Base-by-base conservation (phyloP, 805 yeast genomes). In the Starmerella apis region DNA sequence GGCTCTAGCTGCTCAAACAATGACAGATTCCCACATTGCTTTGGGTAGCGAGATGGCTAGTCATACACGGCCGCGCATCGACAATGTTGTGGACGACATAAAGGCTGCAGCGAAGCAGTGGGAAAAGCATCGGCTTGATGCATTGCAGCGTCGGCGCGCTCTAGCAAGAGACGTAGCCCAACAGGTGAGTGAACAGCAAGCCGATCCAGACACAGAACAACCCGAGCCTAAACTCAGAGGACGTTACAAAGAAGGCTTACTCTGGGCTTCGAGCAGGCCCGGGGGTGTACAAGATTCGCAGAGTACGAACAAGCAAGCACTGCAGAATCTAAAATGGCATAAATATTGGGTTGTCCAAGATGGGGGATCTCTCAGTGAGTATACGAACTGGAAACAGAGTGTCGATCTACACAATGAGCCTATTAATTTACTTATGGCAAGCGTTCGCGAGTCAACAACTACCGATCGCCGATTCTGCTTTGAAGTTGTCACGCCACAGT, bases 301-400 rank as follows among this genome's bases (percentile, higher is more conserved):
- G 33, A 19, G 39, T 18, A 27, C 46, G 5, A 53, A 48, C 23
- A 48, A 53, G 39, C 55, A 46, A 30, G 24, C 46, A 16, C 63
- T 53, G 27, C 69, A 28, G 49, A 65, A 63, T 47, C 54, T 65
- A 18, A 70, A 69, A 3, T 87, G 95, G 96, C 94, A 86, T 63
- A 86, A 85, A 59, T 87, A 82, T 63, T 84, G 94, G 88, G 83
- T 86, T 0, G 84, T 80, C 0, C 68, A 86, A 45, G 73, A 76
- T 13, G 76, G 78, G n/a, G 87, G 90, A 2, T 74, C 72, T 51
- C 67, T 86, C 37, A 70, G 72, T 39, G 92, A 86, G 61, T 86
- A 76, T 61, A 73, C 81, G 41, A 87, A 86, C 65, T 86, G 94
- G 92, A 75, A 88, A 58, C 76, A 73, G 49, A 86, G 86, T 19